Evolutionary conservation across 78 protist genomes (phyloP), one percentile per base, ranked within the genome.

Genomic region (Dictyostelium citrinum): DNA sequence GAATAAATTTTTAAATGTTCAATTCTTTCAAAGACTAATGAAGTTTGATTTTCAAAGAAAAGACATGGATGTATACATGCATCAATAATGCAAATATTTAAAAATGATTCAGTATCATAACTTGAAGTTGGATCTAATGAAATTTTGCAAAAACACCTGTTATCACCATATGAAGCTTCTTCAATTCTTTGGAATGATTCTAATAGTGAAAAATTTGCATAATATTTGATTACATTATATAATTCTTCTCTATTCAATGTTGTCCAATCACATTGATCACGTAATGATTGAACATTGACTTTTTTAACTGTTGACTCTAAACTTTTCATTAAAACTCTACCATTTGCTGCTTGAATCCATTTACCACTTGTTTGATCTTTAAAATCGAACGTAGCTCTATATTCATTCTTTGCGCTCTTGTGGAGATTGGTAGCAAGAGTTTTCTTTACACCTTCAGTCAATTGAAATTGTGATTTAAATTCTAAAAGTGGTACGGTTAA

Each of bases 1-100:
- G 82, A 74, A 78, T 55, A 84, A 41, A 74, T 27, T 35, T 74
- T 45, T 14, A 84, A 29, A 46, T 55, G 3, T 74, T 84, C 82
- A 39, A 84, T 9, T 39, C 58, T 74, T 37, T 84, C 91, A 16
- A 84, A 84, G 5, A 84, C 39, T 20, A 43, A n/a, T 27, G 76
- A 43, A 33, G 9, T 24, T 84, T 41, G 91, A 1, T n/a, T 46
- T 8, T 70, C 82, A 43, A 74, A 31, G 33, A 72, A 74, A 9
- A 70, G 45, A 33, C 55, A 49, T 4, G 51, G 71, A 31, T 84
- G 91, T 1, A 74, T 27, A 33, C 77, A 70, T n/a, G 75, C 0
- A 61, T 85, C 91, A 4, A 85, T 11, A 29, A 76, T 76, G 11
- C 60, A 60, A 17, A 76, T 22, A 61, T 85, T 76, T 5, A 85